Conservation (phyloP, 129 eudicot genomes). For the Lonicera japonica region DNA sequence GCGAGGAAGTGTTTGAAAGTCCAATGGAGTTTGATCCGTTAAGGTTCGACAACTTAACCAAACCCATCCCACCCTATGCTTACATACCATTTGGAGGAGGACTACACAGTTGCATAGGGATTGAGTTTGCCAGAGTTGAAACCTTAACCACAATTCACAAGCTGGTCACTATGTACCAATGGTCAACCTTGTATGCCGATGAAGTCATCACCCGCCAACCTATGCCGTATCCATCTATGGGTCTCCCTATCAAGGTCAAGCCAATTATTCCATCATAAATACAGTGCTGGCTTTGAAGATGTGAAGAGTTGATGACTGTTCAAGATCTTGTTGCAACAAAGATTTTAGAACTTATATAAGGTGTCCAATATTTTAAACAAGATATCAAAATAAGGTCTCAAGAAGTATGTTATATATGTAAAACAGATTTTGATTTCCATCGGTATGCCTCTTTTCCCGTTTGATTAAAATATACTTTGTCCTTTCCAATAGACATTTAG, state of each 20-base stretch:
- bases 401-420: too few relatives aligned
- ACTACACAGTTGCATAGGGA: constrained; percentile 18
- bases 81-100: constrained; percentile 35
- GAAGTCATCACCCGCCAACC: constrained; percentile 27
- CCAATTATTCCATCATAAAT: constrained; percentile 7
- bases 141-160: constrained; percentile 17
- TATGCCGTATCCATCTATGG: constrained; percentile 34
- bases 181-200: constrained; percentile 17
- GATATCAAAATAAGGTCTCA: too few relatives aligned
- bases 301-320: too few relatives aligned
- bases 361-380: too few relatives aligned
- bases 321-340: too few relatives aligned
- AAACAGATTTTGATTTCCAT: too few relatives aligned
- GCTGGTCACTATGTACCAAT: constrained; percentile 25
- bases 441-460: too few relatives aligned
- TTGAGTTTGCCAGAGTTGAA: constrained; percentile 31
- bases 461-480: too few relatives aligned
- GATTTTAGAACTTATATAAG: too few relatives aligned
- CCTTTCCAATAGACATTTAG: too few relatives aligned
- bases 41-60: constrained; percentile 17
- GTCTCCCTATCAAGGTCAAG: constrained; percentile 28
- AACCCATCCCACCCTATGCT: constrained; percentile 21
- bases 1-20: constrained; percentile 12
- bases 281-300: too few relatives aligned
- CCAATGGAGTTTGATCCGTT: constrained; percentile 28